Evolutionary conservation across 768 basidiomycete species (phyloP), one percentile per base, ranked within the genome.

Genomic region (Phlebiopsis flavidoalba): DNA sequence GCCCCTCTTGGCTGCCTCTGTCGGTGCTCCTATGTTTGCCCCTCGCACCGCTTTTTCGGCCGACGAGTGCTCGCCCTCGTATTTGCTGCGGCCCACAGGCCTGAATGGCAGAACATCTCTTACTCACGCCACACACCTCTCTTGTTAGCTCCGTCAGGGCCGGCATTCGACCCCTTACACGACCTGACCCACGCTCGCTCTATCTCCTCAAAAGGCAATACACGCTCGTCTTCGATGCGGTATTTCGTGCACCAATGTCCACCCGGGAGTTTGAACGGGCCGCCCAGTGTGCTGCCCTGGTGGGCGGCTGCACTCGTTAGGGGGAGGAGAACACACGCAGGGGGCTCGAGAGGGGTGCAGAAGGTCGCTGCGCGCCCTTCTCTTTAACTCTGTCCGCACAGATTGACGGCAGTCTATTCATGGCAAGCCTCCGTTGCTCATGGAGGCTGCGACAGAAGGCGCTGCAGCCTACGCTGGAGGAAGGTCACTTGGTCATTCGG

Each of bases 21-120:
- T 37, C 54, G 54, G 54, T 56, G 12, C 58, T 59, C 58, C 58
- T 52, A 24, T 37, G 33, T 33, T 36, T 33, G 35, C 15, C 49
- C n/a, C 19, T 50, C 50, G 24, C 26, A 21, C 48, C 35, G 31
- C 31, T 43, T 43, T n/a, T 51, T 59, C 58, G 58, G 58, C 58
- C 58, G 58, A 59, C 48, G 54, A 43, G 36, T 22, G 36, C 24
- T 26, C 15, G 19, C 46, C 19, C 17, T 50, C 24, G 26, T 5
- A 59, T 17, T 17, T 14, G 37, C 37, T 40, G 37, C 37, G 37
- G 37, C 37, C 37, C n/a, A 40, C 37, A n/a, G 37, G 37, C 14
- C 12, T 43, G 40, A 43, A 43, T 17, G 19, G 45, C 15, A 46
- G 45, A 46, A 46, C 33, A 26, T 15, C 17, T n/a, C 12, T 21